Base-by-base conservation (phyloP, 2,329 filamentous ascomycete genomes). In the Sarocladium strictum region DNA sequence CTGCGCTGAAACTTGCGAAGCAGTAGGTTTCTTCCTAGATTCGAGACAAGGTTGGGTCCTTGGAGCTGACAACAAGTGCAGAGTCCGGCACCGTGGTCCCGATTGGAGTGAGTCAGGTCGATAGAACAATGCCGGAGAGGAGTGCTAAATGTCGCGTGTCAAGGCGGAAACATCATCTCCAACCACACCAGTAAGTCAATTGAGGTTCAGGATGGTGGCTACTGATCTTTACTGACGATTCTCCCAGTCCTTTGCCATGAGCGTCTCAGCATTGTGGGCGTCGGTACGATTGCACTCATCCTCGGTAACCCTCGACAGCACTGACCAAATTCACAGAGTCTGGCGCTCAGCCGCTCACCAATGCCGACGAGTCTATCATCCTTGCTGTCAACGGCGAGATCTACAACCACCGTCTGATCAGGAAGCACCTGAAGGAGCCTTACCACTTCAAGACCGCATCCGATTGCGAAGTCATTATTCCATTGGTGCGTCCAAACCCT, bases 371-470 rank as follows among this genome's bases (percentile, higher is more conserved):
- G 61, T 87, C 80, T 64, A 86, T 99, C 65, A 86, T 93, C 60
- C 84, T 99, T 58, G 93, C 94, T 61, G 94, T 97, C 83, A 99
- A 99, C 74, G 94, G 94, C 74, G 94, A 99, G 72, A 99, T 99
- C 71, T 99, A 99, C 82, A 99, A 99, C 85, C 94, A 99, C 77
- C 89, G 93, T 69, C 83, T 96, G 66, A 80, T 99, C 67, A 87
- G 94, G 69, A 97, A 97, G 76, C 78, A 79, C 64, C 78, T 97
- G 65, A 90, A 90, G 75, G 84, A 78, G 57, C 82, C 85, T 35
- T 97, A 97, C 74, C 86, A 92, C 73, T 99, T 97, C 85, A 97
- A 97, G 85, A 99, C 94, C 61, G 88, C 94, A 68, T 97, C 93
- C 35, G 94, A 99, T 69, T 99, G 94, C 75, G 94, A 99, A 75